Base-by-base conservation (phyloP, 2,329 filamentous ascomycete species). In the Fusarium goolgardi region DNA sequence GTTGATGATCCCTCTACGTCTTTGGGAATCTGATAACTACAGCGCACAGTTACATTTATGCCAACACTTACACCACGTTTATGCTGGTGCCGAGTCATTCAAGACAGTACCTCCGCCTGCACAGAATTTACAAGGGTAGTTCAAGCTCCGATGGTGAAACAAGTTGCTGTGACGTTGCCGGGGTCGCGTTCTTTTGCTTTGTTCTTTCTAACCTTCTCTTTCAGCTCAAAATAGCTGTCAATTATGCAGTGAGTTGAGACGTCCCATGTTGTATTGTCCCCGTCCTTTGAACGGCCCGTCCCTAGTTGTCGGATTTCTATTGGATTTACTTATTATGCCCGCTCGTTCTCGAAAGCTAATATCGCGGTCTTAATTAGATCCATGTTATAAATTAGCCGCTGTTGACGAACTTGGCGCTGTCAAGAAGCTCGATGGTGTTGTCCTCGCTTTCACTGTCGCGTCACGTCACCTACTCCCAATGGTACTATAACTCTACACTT, bases 251-350 rank as follows among this genome's bases (percentile, higher is more conserved):
- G 32, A 55, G 62, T 62, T 51, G 57, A 57, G 53, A 57, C 51
- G 52, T 67, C 49, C 60, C 59, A 69, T 65, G 60, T 55, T 59
- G 59, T 59, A 37, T 29, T 18, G 20, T 54, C 63, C 59, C 59
- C 69, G 62, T 74, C 55, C 41, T 65, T 59, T 63, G 21, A 39
- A 70, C 73, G 73, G 72, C 51, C 73, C 73, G 73, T 73, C 73
- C 73, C 72, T 74, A 73, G 73, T 55, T 72, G 54, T 70, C 53
- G 51, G 57, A 55, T 46, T 54, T 39, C 45, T 60, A 58, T 55
- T 64, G 47, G 61, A 44, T 64, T 43, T 46, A 40, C 59, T 54
- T 45, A 51, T 46, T 44, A 43, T 50, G 47, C 45, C 70, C 58
- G 62, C 46, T 41, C 57, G 50, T 39, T 54, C 55, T 35, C 44